Conservation (phyloP, 1,139 yeast genomes). For the Yamadazyma mexicana region DNA sequence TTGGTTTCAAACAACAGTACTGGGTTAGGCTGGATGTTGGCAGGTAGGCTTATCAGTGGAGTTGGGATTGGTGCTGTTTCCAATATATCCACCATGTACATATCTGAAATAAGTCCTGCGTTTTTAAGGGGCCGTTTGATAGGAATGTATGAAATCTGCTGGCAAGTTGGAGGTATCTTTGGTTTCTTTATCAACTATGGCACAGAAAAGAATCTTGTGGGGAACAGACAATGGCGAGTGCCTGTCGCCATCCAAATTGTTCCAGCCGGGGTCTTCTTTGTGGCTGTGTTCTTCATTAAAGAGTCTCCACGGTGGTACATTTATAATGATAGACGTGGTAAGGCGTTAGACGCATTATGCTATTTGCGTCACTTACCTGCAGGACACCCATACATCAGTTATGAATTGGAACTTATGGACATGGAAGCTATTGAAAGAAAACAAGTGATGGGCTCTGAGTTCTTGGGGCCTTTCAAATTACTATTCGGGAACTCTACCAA, state of each 20-base stretch:
- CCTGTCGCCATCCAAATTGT: conserved; percentile 42
- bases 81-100: conserved; percentile 33
- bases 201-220: conserved; percentile 21
- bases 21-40: conserved; percentile 14
- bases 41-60: conserved; percentile 35
- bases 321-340: conserved; percentile 29
- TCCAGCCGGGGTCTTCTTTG: conserved; percentile 44
- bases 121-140: conserved; percentile 39
- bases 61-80: conserved; percentile 38
- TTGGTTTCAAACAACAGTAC: conserved; percentile 7
- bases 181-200: conserved; percentile 48
- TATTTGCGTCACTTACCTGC: conserved; percentile 26
- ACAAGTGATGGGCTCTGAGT: conserved; percentile 22
- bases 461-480: conserved; percentile 27
- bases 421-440: conserved; percentile 23
- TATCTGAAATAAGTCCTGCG: conserved; percentile 32
- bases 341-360: conserved; percentile 34
- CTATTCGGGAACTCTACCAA: conserved; percentile 22
- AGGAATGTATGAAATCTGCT: conserved; percentile 50
- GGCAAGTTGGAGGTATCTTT: conserved; percentile 51
- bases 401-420: conserved; percentile 25
- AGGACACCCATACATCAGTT: conserved; percentile 26
- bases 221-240: conserved; percentile 33
- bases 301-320: conserved; percentile 54
- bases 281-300: conserved; percentile 38